Base-by-base conservation (phyloP, 345 rosid genomes). In the Erucastrum elatum region DNA sequence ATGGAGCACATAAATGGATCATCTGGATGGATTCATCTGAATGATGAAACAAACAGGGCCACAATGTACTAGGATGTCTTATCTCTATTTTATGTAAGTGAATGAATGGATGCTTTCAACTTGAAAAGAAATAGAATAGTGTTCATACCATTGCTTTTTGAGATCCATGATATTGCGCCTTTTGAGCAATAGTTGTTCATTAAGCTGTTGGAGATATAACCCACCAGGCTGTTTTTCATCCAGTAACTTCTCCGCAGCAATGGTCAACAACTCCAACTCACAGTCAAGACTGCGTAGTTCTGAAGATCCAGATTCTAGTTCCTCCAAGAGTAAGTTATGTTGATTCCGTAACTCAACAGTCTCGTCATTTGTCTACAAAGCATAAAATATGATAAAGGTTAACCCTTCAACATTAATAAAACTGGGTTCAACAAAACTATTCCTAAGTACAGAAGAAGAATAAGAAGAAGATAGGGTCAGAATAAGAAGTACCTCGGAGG, bases 231-330 rank as follows among this genome's bases (percentile, higher is more conserved):
- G 86, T 44, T 79, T 82, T 25, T 79, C 81, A 70, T 85, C 88
- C 67, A 86, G 84, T 70, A 85, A 89, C 85, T 83, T 84, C 79
- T 85, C 87, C 10, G 88, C 77, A 4, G 91, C 93, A 6, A 80
- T 83, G 81, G 85, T 86, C 63, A 87, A 82, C 66, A 84, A 81
- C 68, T 88, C 83, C 65, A 87, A 62, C 79, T 94, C 91, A 77
- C 84, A 64, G 17, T 87, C 85, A 78, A 89, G 91, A 70, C 75
- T 66, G 55, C 15, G 35, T 46, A 84, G 61, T 77, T 87, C 87
- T 58, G 75, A 82, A 72, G 84, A 74, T 74, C 86, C 86, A 55
- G 77, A 79, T n/a, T 59, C 69, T 17, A 79, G 62, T 73, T 87
- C 88, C 75, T 71, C 86, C 70, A 15, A 39, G 58, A 89, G 81